Evolutionary conservation across 164 flowering plant species (phyloP), one percentile per base, ranked within the genome.

Genomic region (Magnolia sinica): DNA sequence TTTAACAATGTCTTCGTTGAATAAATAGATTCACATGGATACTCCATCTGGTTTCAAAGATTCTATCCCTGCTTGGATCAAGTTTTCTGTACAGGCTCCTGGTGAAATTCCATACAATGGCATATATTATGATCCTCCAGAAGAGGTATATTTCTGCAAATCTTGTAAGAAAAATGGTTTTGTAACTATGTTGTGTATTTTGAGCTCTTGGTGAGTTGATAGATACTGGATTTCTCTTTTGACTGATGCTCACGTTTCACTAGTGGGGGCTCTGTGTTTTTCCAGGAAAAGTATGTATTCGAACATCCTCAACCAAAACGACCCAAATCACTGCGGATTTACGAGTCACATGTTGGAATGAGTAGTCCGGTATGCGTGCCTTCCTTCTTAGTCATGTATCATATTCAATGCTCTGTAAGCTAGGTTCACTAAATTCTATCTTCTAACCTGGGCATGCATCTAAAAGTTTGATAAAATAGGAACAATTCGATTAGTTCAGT

Each of bases 261-360:
- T 73, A 27, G 58, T 71, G 14, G 7, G 29, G 16, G 63, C 29
- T 74, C 52, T 19, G 68, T 74, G 6, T 37, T 69, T 76, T 81
- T 77, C 29, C 84, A 96, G 99, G 97, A 94, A 67, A 96, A 88
- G 80, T 86, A 94, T 83, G 86, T 86, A 7, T 96, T 96, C 79
- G 67, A 88, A 76, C 97, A 96, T 86, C 91, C 97, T 76, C 94
- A 86, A 76, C 99, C 99, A 64, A 87, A 91, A 87, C 89, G 73
- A 78, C 99, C 99, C 37, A 86, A 88, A 80, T 92, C 99, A 77
- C 91, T 96, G 29, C 83, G 99, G 76, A 93, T 96, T 59, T 96
- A 96, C 68, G 99, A 96, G 83, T 76, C 97, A 76, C 99, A 94
- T 88, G 97, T 96, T 74, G 99, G 99, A 82, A 96, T 96, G 99